Evolutionary conservation across 352 stramenopile genomes (phyloP), one percentile per base, ranked within the genome.

Genomic region (Phytophthora foliorum): DNA sequence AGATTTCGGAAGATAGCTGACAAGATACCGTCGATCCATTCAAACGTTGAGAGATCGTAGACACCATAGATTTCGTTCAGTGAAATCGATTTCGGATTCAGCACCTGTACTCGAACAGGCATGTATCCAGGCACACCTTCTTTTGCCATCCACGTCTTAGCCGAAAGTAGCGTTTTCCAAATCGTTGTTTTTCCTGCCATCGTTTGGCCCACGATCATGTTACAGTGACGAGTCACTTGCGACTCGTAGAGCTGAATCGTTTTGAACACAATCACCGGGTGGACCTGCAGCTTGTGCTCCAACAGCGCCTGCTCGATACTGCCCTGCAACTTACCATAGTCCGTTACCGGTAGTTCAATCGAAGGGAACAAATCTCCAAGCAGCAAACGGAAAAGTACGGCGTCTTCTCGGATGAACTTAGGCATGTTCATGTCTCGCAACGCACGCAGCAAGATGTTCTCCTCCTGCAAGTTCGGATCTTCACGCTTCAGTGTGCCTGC

Each of bases 231-330:
- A 21, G 97, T 98, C 34, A 98, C 89, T 63, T 98, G 96, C 0
- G 94, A 97, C 55, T 98, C 95, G 63, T 97, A 98, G 51, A 98
- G 78, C 64, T 98, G 95, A 32, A 98, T 98, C 2, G 97, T 95
- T 79, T 99, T 99, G 63, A 93, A 96, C 39, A 98, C 89, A 45
- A 98, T 98, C 11, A 91, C 80, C 0, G 81, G 80, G 19, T 98
- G 90, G 14, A 97, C 81, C 63, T 98, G 94, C 6, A 98, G 77
- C 22, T 94, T 93, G 48, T 92, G 77, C 38, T 92, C 86, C 3
- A 75, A 54, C 10, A 98, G 65, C 42, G 97, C 89, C 51, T 94
- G 80, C 45, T 97, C 88, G 27, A 98, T 94, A 6, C 84, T 92
- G 9, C 87, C 89, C 36, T 97, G 91, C 0, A 98, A 82, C 53